Conservation (phyloP, 208 protist species). For the Trypanosoma scelopori region DNA sequence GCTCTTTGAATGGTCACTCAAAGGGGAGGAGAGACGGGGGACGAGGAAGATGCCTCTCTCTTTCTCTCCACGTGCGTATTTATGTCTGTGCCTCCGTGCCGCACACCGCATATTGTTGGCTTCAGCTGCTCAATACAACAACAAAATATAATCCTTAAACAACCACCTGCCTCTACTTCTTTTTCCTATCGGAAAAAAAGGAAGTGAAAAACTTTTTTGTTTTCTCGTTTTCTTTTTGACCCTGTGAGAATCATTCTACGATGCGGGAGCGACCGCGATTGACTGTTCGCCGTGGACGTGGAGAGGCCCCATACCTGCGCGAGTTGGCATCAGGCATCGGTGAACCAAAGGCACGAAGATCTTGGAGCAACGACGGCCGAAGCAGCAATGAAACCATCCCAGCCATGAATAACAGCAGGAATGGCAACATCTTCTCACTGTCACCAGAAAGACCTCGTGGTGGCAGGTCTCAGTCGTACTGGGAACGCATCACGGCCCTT, state of each 20-base stretch:
- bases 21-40: too few relatives aligned
- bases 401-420: neutral
- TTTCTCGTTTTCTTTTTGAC: constrained; percentile 19
- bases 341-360: neutral
- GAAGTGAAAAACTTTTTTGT: neutral
- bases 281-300: constrained; percentile 19
- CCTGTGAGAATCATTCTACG: neutral
- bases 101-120: neutral
- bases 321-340: neutral
- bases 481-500: constrained; percentile 8
- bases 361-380: neutral
- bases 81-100: neutral
- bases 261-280: constrained; percentile 25
- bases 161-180: too few relatives aligned
- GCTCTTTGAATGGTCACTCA: too few relatives aligned
- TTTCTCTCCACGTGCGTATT: too few relatives aligned
- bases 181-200: too few relatives aligned
- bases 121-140: neutral
- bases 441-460: neutral
- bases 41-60: too few relatives aligned
- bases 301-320: constrained; percentile 6
- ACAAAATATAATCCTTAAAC: neutral
- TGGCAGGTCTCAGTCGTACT: constrained; percentile 9
- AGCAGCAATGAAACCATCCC: neutral
- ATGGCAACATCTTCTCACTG: neutral